phyloP scores from a whole-genome alignment of 441 rosid species.

The Isatis lusitanica region DNA sequence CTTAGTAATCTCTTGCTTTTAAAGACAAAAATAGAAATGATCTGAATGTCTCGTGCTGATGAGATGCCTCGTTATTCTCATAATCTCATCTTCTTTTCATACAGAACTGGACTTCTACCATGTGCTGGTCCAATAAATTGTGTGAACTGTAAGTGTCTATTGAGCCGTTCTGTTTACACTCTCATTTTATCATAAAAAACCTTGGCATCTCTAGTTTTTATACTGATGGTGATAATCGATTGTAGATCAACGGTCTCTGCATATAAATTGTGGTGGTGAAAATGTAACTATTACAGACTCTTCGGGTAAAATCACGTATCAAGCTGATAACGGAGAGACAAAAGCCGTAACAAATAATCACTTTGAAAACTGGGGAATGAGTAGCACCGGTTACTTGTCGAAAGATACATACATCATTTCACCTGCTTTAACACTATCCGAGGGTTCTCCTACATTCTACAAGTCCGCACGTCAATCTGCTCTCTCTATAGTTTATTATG shows the following conservation, averaged over 20 bases:
- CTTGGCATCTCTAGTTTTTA: background rate
- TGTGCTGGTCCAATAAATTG: conserved; percentile 53
- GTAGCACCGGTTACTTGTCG: conserved; percentile 54
- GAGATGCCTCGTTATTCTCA: background rate
- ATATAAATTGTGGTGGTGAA: conserved; percentile 69
- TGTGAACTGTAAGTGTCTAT: conserved; percentile 10
- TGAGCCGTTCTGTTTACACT: too few species aligned
- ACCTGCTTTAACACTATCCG: conserved; percentile 35
- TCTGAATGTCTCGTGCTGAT: background rate
- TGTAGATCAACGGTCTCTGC: conserved; percentile 49
- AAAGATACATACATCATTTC: conserved; percentile 30
- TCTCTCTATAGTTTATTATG: conserved; percentile 54
- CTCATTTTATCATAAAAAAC: too few species aligned
- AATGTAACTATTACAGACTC: conserved; percentile 37
- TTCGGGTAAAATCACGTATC: conserved; percentile 35
- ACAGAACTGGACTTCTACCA: conserved; percentile 49
- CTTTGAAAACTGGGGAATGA: conserved; percentile 48
- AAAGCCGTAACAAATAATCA: conserved; percentile 46
- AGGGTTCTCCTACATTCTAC: conserved; percentile 19
- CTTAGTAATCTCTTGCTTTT: background rate
- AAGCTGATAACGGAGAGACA: conserved; percentile 48
- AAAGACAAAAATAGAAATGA: background rate
- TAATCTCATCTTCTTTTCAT: background rate
- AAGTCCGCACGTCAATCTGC: conserved; percentile 53
- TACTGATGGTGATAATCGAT: background rate